phyloP scores from a whole-genome alignment of 495 filamentous ascomycete species.

The Rhypophila decipiens region DNA sequence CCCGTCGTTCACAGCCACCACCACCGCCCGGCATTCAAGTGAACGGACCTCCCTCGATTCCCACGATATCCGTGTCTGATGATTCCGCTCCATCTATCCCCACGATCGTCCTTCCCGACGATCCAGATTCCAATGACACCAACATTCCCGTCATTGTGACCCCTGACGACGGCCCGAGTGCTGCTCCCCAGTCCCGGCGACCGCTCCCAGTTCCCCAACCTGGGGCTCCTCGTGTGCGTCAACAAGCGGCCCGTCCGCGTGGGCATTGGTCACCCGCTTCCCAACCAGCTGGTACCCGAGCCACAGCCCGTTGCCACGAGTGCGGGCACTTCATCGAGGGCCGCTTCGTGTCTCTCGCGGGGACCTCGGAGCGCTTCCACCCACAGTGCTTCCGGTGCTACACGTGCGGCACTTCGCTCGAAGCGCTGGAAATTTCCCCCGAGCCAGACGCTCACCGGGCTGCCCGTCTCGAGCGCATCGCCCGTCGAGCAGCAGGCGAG shows the following conservation, averaged over 20 bases:
- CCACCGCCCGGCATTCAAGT: conserved; percentile 33
- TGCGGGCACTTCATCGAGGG: conserved; percentile 82
- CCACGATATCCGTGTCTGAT: conserved; percentile 24
- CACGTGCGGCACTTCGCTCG: conserved; percentile 78
- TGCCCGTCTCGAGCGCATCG: conserved; percentile 65
- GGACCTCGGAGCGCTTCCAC: conserved; percentile 67
- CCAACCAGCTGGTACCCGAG: conserved; percentile 45
- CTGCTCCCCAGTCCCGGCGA: conserved; percentile 22
- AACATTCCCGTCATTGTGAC: conserved; percentile 40
- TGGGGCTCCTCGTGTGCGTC: conserved; percentile 27
- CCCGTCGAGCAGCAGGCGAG: conserved; percentile 52
- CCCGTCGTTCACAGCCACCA: conserved; percentile 24
- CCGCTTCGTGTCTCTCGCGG: conserved; percentile 77
- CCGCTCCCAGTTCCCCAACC: conserved; percentile 35
- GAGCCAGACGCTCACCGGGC: conserved; percentile 68
- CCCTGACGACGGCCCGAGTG: conserved; percentile 28
- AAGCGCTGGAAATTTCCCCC: conserved; percentile 92
- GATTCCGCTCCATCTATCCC: conserved; percentile 24
- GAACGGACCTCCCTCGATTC: conserved; percentile 22
- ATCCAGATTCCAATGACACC: conserved; percentile 15
- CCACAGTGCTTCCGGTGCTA: conserved; percentile 89
- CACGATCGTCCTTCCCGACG: conserved; percentile 31
- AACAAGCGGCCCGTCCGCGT: conserved; percentile 29
- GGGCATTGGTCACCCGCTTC: conserved; percentile 44
- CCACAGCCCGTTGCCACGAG: conserved; percentile 74